Base-by-base conservation (phyloP, 257 asterid genomes). In the Nicotiana tabacum region DNA sequence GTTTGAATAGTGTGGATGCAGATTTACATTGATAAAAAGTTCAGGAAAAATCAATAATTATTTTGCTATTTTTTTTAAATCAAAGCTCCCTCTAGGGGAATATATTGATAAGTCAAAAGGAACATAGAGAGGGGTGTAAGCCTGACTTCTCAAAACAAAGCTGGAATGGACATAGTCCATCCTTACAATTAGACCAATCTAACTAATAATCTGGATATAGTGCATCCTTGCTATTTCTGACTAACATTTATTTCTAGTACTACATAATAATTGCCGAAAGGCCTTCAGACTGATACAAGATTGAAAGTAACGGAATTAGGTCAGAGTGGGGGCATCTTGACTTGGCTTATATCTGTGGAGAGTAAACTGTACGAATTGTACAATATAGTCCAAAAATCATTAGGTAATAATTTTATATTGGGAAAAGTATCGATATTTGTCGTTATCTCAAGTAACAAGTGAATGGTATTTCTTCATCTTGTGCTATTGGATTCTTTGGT, bases 401-500 rank as follows among this genome's bases (percentile, higher is more conserved):
- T 48, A 21, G 55, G 77, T n/a, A 69, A n/a, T 37, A 17, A 58
- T 58, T 17, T 37, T 18, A 68, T 0, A 61, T 27, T 13, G 30
- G 30, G 30, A 77, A 35, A 5, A 10, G 11, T 43, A 29, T 37
- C 76, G 29, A n/a, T 39, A 83, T 51, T 68, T 84, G 61, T n/a
- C 21, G 55, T 5, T 67, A 78, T 78, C 56, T 84, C 55, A 66
- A 5, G 35, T 27, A 62, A 74, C 51, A 66, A 37, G 79, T 87
- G 78, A 81, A 66, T 48, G 11, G 58, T 35, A 77, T 82, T 82
- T 85, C 82, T 81, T 78, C 39, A 48, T 21, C 24, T 27, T 13
- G 66, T 62, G 70, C 60, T 43, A 57, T 56, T 32, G 16, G 88
- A 87, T 78, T 72, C 81, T 78, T 68, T 17, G 33, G 58, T 24